These are phyloP conservation scores for Nitzschia sp. DNA, from an alignment of 108 stramenopile genomes.

Conservation along the genomic window DNA sequence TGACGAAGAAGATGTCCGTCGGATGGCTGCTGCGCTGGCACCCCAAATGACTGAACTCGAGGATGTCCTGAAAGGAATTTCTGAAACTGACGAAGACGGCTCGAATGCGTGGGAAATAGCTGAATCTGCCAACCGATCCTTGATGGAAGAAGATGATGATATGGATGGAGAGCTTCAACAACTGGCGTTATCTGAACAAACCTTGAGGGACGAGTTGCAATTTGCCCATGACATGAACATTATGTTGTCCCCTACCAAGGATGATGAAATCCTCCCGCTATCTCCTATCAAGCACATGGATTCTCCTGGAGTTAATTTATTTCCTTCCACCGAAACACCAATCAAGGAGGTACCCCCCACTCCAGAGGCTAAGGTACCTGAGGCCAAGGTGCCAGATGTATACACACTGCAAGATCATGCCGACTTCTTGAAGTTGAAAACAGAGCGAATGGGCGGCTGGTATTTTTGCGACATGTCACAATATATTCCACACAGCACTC, in stretches of 20 bases:
- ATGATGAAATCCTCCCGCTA: conserved; percentile 9
- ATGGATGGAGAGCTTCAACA: conserved; percentile 36
- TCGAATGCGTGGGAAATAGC: conserved; percentile 15
- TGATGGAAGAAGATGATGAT: conserved; percentile 45
- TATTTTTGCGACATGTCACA: conserved; percentile 37
- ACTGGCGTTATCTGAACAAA: conserved; percentile 32
- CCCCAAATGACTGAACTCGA: conserved; percentile 40
- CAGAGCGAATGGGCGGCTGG: conserved; percentile 39
- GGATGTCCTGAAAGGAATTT: conserved; percentile 31
- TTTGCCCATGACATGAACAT: conserved; percentile 24
- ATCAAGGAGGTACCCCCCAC: background rate
- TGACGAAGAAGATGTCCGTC: conserved; percentile 32
- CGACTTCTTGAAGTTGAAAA: conserved; percentile 30
- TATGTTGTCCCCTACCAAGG: conserved; percentile 18
- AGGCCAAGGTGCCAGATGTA: background rate
- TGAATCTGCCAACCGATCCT: conserved; percentile 9
- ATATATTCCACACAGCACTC: conserved; percentile 9
- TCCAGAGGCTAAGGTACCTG: background rate
- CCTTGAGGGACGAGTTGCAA: conserved; percentile 34
- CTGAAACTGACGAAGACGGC: conserved; percentile 12
- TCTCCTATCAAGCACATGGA: background rate
- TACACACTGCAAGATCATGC: conserved; percentile 51
- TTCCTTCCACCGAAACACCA: conserved; percentile 1
- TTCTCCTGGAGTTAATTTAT: background rate
- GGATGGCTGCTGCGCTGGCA: conserved; percentile 40